phyloP scores from a whole-genome alignment of 441 rosid genomes.

The Erysimum cheiri region DNA sequence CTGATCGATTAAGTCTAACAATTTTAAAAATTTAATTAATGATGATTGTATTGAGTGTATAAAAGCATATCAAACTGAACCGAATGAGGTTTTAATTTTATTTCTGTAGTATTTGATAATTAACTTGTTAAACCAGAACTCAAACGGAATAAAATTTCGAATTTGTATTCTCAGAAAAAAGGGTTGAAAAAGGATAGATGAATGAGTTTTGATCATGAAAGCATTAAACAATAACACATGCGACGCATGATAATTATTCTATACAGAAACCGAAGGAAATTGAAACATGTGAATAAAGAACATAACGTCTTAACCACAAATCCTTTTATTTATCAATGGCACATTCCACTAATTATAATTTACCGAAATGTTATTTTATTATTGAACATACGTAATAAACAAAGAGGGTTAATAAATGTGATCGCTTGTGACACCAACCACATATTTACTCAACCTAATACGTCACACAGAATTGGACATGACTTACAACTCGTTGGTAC shows the following conservation, averaged over 20 bases:
- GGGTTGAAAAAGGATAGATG: background rate
- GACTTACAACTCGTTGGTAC: conserved; percentile 35
- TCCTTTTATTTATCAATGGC: conserved; percentile 4
- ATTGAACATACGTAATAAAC: background rate
- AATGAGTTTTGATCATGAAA: conserved; percentile 26
- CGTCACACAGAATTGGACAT: conserved; percentile 33
- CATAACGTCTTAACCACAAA: conserved; percentile 18
- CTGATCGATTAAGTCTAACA: too few relatives aligned
- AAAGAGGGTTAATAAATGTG: conserved; percentile 37
- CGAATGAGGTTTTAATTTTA: background rate
- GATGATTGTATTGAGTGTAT: background rate
- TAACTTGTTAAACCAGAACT: background rate
- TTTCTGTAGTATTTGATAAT: background rate
- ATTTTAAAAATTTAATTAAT: too few relatives aligned
- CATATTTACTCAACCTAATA: conserved; percentile 41
- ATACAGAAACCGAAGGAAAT: conserved; percentile 20
- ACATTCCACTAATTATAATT: conserved; percentile 5
- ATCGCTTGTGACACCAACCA: conserved; percentile 41
- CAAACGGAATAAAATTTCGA: background rate
- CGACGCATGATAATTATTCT: conserved; percentile 18
- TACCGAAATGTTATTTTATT: background rate
- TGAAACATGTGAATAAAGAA: conserved; percentile 34
- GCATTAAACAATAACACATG: conserved; percentile 39
- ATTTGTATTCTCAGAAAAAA: background rate
- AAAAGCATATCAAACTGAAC: background rate